Evolutionary conservation across 129 eudicot genomes (phyloP).

Genomic region (Silybum marianum): DNA sequence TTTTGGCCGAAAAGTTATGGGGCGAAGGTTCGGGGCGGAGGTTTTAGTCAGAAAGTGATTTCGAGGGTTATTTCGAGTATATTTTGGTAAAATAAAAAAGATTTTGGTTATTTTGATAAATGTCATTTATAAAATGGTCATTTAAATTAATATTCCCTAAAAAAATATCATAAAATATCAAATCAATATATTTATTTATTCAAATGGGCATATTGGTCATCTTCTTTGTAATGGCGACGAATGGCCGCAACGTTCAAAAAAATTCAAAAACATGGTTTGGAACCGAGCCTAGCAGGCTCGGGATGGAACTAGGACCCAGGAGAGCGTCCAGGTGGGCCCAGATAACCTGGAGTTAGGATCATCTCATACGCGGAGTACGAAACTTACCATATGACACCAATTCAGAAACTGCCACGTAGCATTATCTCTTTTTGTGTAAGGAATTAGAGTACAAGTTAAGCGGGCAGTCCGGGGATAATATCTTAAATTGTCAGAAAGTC

Average conservation of each 20-base stretch:
- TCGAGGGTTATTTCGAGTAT: too few relatives aligned
- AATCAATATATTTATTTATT: neutral
- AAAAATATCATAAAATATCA: too few relatives aligned
- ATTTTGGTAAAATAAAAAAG: too few relatives aligned
- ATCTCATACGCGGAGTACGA: neutral
- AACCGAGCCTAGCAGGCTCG: constrained; percentile 49
- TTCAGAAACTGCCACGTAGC: constrained; percentile 21
- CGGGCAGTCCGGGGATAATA: constrained; percentile 6
- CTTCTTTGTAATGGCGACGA: neutral
- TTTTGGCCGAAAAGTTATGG: too few relatives aligned
- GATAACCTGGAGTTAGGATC: neutral
- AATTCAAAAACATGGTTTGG: constrained; percentile 55
- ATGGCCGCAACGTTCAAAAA: constrained; percentile 50
- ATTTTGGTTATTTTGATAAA: too few relatives aligned
- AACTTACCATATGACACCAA: constrained; percentile 18
- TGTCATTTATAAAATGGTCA: too few relatives aligned
- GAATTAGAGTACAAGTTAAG: constrained; percentile 26
- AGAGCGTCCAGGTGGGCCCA: constrained; percentile 40
- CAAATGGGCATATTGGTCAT: constrained; percentile 23
- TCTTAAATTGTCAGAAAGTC: neutral
- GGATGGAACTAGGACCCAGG: constrained; percentile 27
- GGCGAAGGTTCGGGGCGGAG: too few relatives aligned
- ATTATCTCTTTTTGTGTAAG: constrained; percentile 14
- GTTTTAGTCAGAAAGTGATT: too few relatives aligned
- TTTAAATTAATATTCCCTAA: too few relatives aligned